Base-by-base conservation (phyloP, 2,329 filamentous ascomycete species). In the Rhynchosporium secalis region DNA sequence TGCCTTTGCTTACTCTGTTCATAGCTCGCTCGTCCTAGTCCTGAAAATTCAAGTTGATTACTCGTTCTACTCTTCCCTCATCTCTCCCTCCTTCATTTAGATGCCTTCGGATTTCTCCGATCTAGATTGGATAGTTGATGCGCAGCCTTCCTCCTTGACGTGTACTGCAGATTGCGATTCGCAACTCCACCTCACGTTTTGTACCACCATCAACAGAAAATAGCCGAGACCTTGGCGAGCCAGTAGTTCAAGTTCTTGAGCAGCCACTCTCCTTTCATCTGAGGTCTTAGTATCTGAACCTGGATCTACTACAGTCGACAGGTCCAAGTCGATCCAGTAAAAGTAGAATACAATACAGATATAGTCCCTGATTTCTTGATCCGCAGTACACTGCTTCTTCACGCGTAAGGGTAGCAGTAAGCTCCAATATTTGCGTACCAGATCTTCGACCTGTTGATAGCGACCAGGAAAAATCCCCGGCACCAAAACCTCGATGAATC, bases 331-430 rank as follows among this genome's bases (percentile, higher is more conserved):
- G 41, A 49, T 49, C 47, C 47, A 28, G 20, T 49, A n/a, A 9
- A 29, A 7, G 6, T 49, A 28, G 20, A 49, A 49, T 49, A 49
- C 47, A 6, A 49, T 33, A 49, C 47, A 26, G 47, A 33, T 49
- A 49, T 49, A 49, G 47, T 49, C 47, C 20, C 47, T 28, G 29
- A 49, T 13, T 49, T 49, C 47, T 28, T 49, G 12, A 49, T 49
- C 10, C 47, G 20, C 26, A 49, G 9, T 49, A 28, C 28, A 12
- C 10, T 33, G 47, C 47, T 28, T 33, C 29, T 49, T 28, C 1
- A 49, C 5, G 6, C 28, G 47, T 49, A 8, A 29, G 4, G 47
- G 47, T n/a, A 29, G 9, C 47, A 29, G 29, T 3, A 8, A 29
- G 47, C 20, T 33, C 47, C 47, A 29, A 13, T 49, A 49, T 1